Conservation (phyloP, 805 yeast genomes). For the Suhomyces kilbournensis region DNA sequence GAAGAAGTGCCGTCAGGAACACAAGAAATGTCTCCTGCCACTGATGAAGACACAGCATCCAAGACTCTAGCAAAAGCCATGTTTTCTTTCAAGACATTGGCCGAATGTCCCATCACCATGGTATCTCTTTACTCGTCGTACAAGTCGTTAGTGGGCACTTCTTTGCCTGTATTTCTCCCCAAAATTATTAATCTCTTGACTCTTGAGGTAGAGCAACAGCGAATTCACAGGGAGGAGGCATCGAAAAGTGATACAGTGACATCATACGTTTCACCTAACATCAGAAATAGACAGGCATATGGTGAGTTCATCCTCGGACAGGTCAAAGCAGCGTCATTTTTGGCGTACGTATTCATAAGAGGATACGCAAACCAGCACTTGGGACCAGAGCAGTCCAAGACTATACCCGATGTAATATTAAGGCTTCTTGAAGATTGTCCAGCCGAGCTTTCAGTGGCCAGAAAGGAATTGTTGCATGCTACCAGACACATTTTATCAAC, state of each 20-base stretch:
- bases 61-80: slow-evolving; percentile 64
- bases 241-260: slow-evolving; percentile 58
- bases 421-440: slow-evolving; percentile 93
- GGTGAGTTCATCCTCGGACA: slow-evolving; percentile 90
- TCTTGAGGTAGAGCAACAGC: slow-evolving; percentile 80
- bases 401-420: slow-evolving; percentile 83
- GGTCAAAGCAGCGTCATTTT: slow-evolving; percentile 91
- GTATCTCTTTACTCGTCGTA: slow-evolving; percentile 88
- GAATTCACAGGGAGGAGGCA: slow-evolving; percentile 32
- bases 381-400: slow-evolving; percentile 37
- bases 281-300: slow-evolving; percentile 72
- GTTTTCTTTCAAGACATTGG: slow-evolving; percentile 82
- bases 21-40: slow-evolving; percentile 34
- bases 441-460: slow-evolving; percentile 82
- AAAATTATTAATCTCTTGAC: slow-evolving; percentile 70
- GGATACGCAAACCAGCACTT: slow-evolving; percentile 71
- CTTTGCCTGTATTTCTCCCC: slow-evolving; percentile 77
- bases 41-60: slow-evolving; percentile 40
- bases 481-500: slow-evolving; percentile 94
- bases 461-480: slow-evolving; percentile 91
- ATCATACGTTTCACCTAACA: slow-evolving; percentile 70
- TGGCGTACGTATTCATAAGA: slow-evolving; percentile 88
- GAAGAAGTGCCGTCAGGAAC: slow-evolving; percentile 10
- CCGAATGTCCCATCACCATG: slow-evolving; percentile 97
- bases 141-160: slow-evolving; percentile 66